Evolutionary conservation across 2,329 filamentous ascomycete species (phyloP).

Genomic region (Geosmithia flava): DNA sequence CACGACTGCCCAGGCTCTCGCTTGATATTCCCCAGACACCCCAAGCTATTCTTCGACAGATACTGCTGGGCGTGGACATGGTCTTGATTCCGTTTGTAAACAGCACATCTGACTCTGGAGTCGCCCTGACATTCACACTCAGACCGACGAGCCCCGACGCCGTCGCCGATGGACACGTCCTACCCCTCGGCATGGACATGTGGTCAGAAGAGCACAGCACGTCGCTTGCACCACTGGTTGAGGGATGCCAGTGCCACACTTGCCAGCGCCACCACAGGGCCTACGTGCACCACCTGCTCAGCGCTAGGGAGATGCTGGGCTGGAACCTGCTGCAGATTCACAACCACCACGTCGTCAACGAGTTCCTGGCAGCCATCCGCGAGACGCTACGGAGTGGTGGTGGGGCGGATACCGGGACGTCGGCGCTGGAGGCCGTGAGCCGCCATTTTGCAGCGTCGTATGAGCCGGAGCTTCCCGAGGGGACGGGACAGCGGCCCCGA

Average conservation of each 20-base stretch:
- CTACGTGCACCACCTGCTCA: slow-evolving; percentile 76
- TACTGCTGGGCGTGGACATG: slow-evolving; percentile 68
- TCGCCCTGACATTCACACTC: slow-evolving; percentile 73
- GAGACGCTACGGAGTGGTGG: slow-evolving; percentile 34
- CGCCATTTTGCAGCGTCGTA: slow-evolving; percentile 41
- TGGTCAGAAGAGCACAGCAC: slow-evolving; percentile 52
- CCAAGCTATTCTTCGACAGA: slow-evolving; percentile 63
- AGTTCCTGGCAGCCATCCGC: slow-evolving; percentile 65
- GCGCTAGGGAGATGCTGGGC: slow-evolving; percentile 90
- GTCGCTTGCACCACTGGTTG: slow-evolving; percentile 48
- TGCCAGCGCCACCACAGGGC: slow-evolving; percentile 77
- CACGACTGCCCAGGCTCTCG: slow-evolving; percentile 58
- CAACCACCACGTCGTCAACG: slow-evolving; percentile 62
- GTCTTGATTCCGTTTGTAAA: slow-evolving; percentile 68
- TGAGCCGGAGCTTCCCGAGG: slow-evolving; percentile 56
- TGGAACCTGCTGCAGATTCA: slow-evolving; percentile 91
- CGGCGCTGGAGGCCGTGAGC: slow-evolving; percentile 44
- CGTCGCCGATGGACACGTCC: neutral
- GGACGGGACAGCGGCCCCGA: slow-evolving; percentile 67
- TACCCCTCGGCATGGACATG: slow-evolving; percentile 64
- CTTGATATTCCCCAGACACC: slow-evolving; percentile 60
- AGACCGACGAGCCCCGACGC: slow-evolving; percentile 23
- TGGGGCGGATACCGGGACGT: slow-evolving; percentile 24
- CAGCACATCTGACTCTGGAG: slow-evolving; percentile 66
- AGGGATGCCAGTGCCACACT: slow-evolving; percentile 66